Percentiles rank a stretch among this genome's conserved stretches.
These are phyloP conservation scores for Cutaneotrichosporon cyanovorans DNA, from an alignment of 1,284 basidiomycete genomes.

Conservation along the genomic window DNA sequence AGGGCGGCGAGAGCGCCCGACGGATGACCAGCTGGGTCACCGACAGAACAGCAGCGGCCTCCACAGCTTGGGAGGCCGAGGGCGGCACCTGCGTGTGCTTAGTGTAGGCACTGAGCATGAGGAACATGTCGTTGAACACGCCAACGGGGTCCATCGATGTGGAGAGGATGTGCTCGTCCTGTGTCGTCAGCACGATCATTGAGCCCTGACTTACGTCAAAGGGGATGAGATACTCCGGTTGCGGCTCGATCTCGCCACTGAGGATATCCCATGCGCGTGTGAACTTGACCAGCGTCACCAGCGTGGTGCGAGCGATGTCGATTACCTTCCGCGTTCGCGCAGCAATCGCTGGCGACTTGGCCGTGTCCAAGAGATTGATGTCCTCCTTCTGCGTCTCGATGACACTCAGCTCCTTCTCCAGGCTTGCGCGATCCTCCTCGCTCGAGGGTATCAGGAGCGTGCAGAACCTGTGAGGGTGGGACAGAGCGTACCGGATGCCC, in stretches of 20 bases:
- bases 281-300: conserved; percentile 62
- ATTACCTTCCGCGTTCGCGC: conserved; percentile 63
- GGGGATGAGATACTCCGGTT: conserved; percentile 9
- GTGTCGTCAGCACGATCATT: neutral
- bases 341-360: conserved; percentile 62
- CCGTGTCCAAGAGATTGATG: conserved; percentile 51
- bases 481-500: conserved; percentile 78
- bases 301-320: conserved; percentile 58
- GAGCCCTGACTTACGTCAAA: conserved; percentile 7
- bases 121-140: conserved; percentile 61
- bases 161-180: conserved; percentile 14
- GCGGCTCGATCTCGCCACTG: conserved; percentile 59
- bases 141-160: conserved; percentile 30
- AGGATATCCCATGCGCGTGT: conserved; percentile 64
- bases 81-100: conserved; percentile 57
- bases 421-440: conserved; percentile 56
- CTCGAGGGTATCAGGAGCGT: conserved; percentile 67
- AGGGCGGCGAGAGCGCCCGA: conserved; percentile 22
- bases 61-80: conserved; percentile 22
- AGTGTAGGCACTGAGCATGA: conserved; percentile 50
- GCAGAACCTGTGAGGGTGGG: conserved; percentile 79
- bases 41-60: conserved; percentile 40
- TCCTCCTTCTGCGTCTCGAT: conserved; percentile 41
- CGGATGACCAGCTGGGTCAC: conserved; percentile 50
- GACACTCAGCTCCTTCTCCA: conserved; percentile 55